phyloP scores from a whole-genome alignment of 2,329 filamentous ascomycete species.

The Massarina eburnea region DNA sequence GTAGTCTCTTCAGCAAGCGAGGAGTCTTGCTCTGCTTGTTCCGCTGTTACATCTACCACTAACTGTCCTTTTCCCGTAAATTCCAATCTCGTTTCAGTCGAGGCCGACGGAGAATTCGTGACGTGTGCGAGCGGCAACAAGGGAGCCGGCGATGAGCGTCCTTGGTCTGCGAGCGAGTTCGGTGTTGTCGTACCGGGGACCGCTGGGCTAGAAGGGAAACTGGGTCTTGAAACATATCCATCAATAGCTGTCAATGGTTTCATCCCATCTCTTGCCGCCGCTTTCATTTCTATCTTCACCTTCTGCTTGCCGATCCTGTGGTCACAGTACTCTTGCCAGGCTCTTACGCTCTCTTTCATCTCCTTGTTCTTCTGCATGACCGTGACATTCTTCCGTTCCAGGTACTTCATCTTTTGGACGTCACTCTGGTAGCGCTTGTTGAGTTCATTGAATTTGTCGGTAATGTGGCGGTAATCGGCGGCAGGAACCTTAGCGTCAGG shows the following conservation, averaged over 20 bases:
- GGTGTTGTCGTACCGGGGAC: conserved; percentile 19
- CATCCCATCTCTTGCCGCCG: conserved; percentile 12
- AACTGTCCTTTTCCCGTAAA: background rate
- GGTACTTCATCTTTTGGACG: conserved; percentile 31
- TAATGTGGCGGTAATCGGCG: conserved; percentile 30
- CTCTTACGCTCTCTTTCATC: conserved; percentile 43
- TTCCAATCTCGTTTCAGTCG: background rate
- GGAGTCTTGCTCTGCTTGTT: background rate
- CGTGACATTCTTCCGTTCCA: conserved; percentile 33
- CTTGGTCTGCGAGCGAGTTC: conserved; percentile 9
- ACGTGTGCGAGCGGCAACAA: conserved; percentile 7
- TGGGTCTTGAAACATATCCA: conserved; percentile 12
- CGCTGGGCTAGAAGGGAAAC: conserved; percentile 25
- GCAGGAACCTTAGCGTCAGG: conserved; percentile 12
- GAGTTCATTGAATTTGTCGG: conserved; percentile 35
- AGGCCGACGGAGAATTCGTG: background rate
- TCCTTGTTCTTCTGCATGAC: conserved; percentile 41
- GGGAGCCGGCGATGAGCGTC: conserved; percentile 22
- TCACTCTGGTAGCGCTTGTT: conserved; percentile 32
- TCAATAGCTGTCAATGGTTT: conserved; percentile 6
- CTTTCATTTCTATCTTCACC: conserved; percentile 15
- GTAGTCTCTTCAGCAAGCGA: background rate
- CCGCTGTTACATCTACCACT: background rate
- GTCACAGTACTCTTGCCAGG: conserved; percentile 42
- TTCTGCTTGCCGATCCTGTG: conserved; percentile 28